Base-by-base conservation (phyloP, 306 rosid genomes). In the Ammopiptanthus mongolicus region DNA sequence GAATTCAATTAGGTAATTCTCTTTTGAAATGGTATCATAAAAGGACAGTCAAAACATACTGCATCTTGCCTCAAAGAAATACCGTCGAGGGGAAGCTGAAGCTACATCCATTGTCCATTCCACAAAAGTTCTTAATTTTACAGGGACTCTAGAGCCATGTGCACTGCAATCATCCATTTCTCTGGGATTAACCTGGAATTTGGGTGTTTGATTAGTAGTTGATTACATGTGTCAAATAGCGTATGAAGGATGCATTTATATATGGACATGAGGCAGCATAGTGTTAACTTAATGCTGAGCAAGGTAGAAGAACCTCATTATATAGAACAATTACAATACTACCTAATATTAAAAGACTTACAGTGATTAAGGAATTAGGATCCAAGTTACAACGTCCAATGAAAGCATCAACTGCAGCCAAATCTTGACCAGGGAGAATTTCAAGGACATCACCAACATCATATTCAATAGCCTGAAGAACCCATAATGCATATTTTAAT, bases 31-130 rank as follows among this genome's bases (percentile, higher is more conserved):
- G 50, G 19, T 65, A 80, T 60, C 65, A 34, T 52, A 74, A 81
- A 28, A 48, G 77, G 77, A 72, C 46, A 51, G 75, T 60, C 55
- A 69, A 83, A 78, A 79, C 82, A 62, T 79, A 68, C 68, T 77
- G 81, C 69, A 78, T 85, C 96, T 90, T 90, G 88, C 98, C 98
- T 95, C 98, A 73, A 95, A 90, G 85, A 95, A 90, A 60, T 91
- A 91, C 60, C 92, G 98, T 29, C 98, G 86, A 42, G 97, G 97
- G 22, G 98, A 88, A 77, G 98, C 96, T 34, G 98, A 95, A 52
- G 91, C 90, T 52, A 95, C 83, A 84, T 95, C 97, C 97, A 91
- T 95, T 11, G 95, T 84, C 83, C 85, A 50, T 72, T 85, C 91
- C 61, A 95, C 91, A 67, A 90, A 95, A 70, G 77, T 82, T 83